These are phyloP conservation scores for Candida namnaoensis DNA, from an alignment of 805 yeast species.

Conservation along the genomic window DNA sequence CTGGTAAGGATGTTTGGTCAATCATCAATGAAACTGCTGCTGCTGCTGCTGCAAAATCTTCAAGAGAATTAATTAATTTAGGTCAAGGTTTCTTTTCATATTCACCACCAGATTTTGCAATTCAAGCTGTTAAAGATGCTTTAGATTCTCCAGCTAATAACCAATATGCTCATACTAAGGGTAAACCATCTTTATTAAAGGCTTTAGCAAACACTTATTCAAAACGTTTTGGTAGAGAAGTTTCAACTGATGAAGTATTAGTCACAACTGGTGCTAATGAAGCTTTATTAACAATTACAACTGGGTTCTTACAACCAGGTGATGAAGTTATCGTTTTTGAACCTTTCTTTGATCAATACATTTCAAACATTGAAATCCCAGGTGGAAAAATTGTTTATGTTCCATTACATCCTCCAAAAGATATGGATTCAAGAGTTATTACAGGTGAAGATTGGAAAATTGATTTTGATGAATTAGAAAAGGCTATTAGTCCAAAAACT, in stretches of 20 bases:
- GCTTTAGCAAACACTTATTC: conserved; percentile 68
- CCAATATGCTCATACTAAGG: conserved; percentile 90
- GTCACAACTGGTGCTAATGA: conserved; percentile 97
- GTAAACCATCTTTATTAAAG: conserved; percentile 67
- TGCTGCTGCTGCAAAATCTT: conserved; percentile 53
- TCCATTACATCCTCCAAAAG: conserved; percentile 75
- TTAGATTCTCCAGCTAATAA: conserved; percentile 66
- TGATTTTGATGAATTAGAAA: conserved; percentile 69
- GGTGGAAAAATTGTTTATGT: conserved; percentile 91
- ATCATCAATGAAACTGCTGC: conserved; percentile 94
- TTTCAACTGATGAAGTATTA: conserved; percentile 55
- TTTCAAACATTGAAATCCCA: conserved; percentile 85
- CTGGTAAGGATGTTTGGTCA: conserved; percentile 90
- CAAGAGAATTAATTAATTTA: conserved; percentile 75
- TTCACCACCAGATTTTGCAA: conserved; percentile 90
- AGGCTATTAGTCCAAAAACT: conserved; percentile 65
- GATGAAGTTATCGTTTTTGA: conserved; percentile 96
- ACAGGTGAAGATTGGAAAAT: conserved; percentile 83
- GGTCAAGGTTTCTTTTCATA: conserved; percentile 98
- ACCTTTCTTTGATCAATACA: conserved; percentile 96
- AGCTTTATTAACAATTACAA: conserved; percentile 79
- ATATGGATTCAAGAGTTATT: conserved; percentile 52
- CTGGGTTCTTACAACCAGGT: conserved; percentile 77
- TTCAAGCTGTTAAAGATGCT: conserved; percentile 72
- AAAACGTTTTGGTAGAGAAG: conserved; percentile 48